Percentiles rank a stretch among this genome's conserved stretches.
These are phyloP conservation scores for Inonotus obliquus DNA, from an alignment of 1,284 basidiomycete species.

Conservation along the genomic window DNA sequence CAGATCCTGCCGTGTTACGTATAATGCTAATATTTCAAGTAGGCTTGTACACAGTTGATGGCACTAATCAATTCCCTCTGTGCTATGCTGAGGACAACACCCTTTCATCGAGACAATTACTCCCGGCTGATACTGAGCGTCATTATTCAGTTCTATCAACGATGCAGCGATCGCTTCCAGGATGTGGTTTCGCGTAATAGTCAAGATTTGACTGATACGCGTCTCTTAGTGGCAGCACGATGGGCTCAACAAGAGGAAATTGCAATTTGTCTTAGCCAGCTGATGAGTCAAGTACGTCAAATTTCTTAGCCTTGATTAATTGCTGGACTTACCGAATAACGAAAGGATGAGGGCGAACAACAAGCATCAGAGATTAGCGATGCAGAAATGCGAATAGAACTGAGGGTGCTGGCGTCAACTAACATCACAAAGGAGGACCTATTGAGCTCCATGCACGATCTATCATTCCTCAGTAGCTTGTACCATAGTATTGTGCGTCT, in stretches of 20 bases:
- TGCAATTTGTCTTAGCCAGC: slow-evolving; percentile 62
- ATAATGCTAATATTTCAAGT: background rate
- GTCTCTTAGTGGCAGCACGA: slow-evolving; percentile 64
- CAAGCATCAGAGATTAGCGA: slow-evolving; percentile 55
- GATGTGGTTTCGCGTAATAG: slow-evolving; percentile 54
- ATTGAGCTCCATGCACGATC: slow-evolving; percentile 71
- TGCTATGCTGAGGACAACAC: slow-evolving; percentile 88
- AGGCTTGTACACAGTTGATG: slow-evolving; percentile 84
- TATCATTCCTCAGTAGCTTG: slow-evolving; percentile 75
- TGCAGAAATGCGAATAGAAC: slow-evolving; percentile 76
- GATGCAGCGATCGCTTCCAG: slow-evolving; percentile 86
- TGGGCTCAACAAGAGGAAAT: slow-evolving; percentile 88
- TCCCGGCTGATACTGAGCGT: slow-evolving; percentile 92
- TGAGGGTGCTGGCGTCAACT: slow-evolving; percentile 52
- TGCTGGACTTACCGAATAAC: background rate
- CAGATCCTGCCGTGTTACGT: background rate
- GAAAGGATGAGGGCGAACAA: slow-evolving; percentile 37
- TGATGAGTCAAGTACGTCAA: slow-evolving; percentile 36
- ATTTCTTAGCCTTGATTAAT: slow-evolving; percentile 26
- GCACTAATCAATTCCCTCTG: slow-evolving; percentile 91
- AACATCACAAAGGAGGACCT: slow-evolving; percentile 62
- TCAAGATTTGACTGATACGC: slow-evolving; percentile 36
- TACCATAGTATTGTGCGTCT: slow-evolving; percentile 79
- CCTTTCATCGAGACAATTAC: slow-evolving; percentile 94
- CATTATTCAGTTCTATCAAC: slow-evolving; percentile 95